Percentiles rank a stretch among this genome's conserved stretches.
Evolutionary conservation across 75 land plant genomes (phyloP).

Genomic region (Pinus tabuliformis): DNA sequence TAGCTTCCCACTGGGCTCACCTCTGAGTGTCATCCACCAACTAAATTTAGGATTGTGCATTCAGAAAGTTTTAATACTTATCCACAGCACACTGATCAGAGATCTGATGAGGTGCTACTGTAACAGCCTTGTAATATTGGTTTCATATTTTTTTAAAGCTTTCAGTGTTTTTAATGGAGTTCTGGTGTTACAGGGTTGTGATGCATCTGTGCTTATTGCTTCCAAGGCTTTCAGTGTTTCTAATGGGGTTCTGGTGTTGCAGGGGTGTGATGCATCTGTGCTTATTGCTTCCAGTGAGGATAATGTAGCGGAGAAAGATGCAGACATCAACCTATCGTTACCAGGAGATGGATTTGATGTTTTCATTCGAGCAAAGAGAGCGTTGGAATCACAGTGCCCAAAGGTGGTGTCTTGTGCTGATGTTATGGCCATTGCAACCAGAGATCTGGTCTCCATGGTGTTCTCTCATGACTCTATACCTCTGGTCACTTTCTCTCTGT

Average conservation of each 20-base stretch:
- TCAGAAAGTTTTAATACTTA: too few relatives aligned
- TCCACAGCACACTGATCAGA: too few relatives aligned
- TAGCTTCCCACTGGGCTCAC: too few relatives aligned
- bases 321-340: slow-evolving; percentile 42
- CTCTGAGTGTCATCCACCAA: too few relatives aligned
- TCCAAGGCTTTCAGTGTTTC: slow-evolving; percentile 12
- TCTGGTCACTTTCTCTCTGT: too few relatives aligned
- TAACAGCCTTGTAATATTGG: too few relatives aligned
- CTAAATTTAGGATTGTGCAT: too few relatives aligned
- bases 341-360: slow-evolving; percentile 33
- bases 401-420: slow-evolving; percentile 32
- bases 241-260: not conserved
- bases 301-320: slow-evolving; percentile 48
- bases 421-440: slow-evolving; percentile 23
- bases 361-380: slow-evolving; percentile 17
- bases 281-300: slow-evolving; percentile 40
- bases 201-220: slow-evolving; percentile 40
- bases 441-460: slow-evolving; percentile 26
- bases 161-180: not conserved
- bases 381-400: slow-evolving; percentile 29
- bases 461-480: too few relatives aligned
- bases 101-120: too few relatives aligned
- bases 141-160: too few relatives aligned
- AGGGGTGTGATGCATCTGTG: slow-evolving; percentile 41
- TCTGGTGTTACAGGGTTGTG: slow-evolving; percentile 21